Conservation (phyloP, 2,329 filamentous ascomycete genomes). For the Alternaria hordeiaustralica region DNA sequence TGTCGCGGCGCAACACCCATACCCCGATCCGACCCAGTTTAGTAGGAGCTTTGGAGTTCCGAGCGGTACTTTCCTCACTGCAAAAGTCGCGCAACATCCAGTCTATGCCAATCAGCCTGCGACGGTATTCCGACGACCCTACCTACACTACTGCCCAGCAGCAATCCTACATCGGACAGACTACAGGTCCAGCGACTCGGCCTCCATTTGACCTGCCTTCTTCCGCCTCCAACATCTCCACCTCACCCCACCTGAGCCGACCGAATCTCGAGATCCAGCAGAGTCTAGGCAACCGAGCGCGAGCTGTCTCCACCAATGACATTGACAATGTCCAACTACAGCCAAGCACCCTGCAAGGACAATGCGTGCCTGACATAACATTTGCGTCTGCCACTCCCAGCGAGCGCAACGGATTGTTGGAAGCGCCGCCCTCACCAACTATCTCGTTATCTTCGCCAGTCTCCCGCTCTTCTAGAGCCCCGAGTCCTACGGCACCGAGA, state of each 20-base stretch:
- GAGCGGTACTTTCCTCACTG: slow-evolving; percentile 86
- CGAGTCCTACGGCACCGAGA: slow-evolving; percentile 36
- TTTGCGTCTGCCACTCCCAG: slow-evolving; percentile 45
- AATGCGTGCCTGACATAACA: slow-evolving; percentile 42
- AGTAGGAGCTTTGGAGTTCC: slow-evolving; percentile 91
- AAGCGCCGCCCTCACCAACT: slow-evolving; percentile 45
- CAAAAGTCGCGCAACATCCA: slow-evolving; percentile 80
- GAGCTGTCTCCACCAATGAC: slow-evolving; percentile 68
- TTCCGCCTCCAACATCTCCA: slow-evolving; percentile 22
- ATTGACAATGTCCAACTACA: slow-evolving; percentile 57
- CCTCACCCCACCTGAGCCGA: slow-evolving; percentile 29
- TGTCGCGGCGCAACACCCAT: slow-evolving; percentile 73
- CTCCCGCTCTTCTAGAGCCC: slow-evolving; percentile 37
- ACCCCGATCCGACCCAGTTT: slow-evolving; percentile 91
- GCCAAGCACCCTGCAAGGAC: slow-evolving; percentile 38
- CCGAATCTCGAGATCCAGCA: slow-evolving; percentile 41
- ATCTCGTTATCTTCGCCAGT: slow-evolving; percentile 50
- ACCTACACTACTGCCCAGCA: slow-evolving; percentile 55
- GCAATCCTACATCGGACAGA: slow-evolving; percentile 55
- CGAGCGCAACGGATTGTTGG: slow-evolving; percentile 20
- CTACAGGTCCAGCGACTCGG: slow-evolving; percentile 55
- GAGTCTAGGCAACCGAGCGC: slow-evolving; percentile 40
- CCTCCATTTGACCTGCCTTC: slow-evolving; percentile 45
- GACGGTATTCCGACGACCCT: slow-evolving; percentile 72
- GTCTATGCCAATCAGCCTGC: slow-evolving; percentile 70